Base-by-base conservation (phyloP, 495 filamentous ascomycete genomes). In the Hypomontagnella submonticulosa region DNA sequence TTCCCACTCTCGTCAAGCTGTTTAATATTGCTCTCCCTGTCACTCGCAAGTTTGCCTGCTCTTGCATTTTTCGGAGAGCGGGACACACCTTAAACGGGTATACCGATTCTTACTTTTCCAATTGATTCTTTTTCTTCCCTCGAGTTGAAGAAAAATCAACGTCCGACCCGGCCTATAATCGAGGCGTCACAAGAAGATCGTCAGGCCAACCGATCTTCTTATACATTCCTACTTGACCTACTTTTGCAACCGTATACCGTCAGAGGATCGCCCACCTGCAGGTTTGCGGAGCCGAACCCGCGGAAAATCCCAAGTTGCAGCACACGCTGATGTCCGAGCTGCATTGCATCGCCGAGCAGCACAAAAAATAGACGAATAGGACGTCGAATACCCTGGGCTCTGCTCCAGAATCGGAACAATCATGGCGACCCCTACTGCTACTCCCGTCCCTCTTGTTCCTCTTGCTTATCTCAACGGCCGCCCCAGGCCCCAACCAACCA, bases 351-450 rank as follows among this genome's bases (percentile, higher is more conserved):
- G 44, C 60, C 56, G 36, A 59, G 41, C 34, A 23, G 10, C 27
- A 44, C 52, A 63, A 19, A 57, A 51, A 67, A 71, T 73, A 63
- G 59, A 19, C 61, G 56, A 67, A 71, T 73, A 63, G 59, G 53
- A 61, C 23, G 23, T 57, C 32, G 40, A 52, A 16, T 66, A 33
- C 51, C 57, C 61, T 16, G 50, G 27, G 57, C 34, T 56, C 46
- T 40, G 30, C 53, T 61, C 67, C 57, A 66, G 56, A 44, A 66
- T 56, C 62, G 49, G 61, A 58, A 59, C 52, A 67, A 56, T 27
- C 37, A 73, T 73, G 71, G 62, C 69, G 37, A 65, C 66, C 42
- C 48, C 71, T 60, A 52, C 53, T 51, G 18, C 59, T 41, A 33
- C 23, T 27, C 23, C 56, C 43, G 47, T 46, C n/a, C 40, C 46